Evolutionary conservation across 2,329 filamentous ascomycete species (phyloP), one percentile per base, ranked within the genome.

Genomic region (Hortaea werneckii): DNA sequence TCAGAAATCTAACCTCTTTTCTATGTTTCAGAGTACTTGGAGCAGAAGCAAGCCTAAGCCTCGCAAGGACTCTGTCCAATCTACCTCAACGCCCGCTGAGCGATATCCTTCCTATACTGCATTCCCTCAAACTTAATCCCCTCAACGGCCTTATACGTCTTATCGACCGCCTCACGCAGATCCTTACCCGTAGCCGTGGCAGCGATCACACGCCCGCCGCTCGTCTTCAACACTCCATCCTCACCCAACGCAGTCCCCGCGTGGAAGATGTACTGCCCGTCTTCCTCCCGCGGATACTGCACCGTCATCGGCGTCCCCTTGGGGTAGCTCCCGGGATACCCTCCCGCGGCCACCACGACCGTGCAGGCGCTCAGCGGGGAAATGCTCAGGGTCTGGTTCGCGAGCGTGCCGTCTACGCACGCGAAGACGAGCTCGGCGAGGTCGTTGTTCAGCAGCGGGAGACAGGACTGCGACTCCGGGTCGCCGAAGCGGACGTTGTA

Each of bases 401-500:
- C 77, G 12, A 96, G 76, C 60, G 79, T 84, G 35, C 84, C 82
- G 43, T 83, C 77, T 6, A 84, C 79, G 65, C 87, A 94, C 45
- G 88, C 87, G 39, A 89, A 73, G 84, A 95, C 89, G 49, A 95
- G 76, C 62, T 90, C 80, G 1, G 87, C 89, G 42, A 96, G 74
- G 66, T 95, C 89, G 20, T 84, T 87, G 50, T 92, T 82, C 59
- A 95, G 75, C 12, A 95, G 73, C 7, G 86, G 82, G 8, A 95
- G 72, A 13, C 95, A 75, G 2, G 85, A 92, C 69, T 95, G 87
- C 0, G 87, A 92, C 67, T 95, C 89, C 2, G 89, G 89, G 61
- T 95, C 88, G 41, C 89, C 89, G 60, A 94, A 94, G 47, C 89
- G 81, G 42, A 94, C 87, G 58, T 95, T 95, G 72, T 95, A 95